Conservation (phyloP, 305 asterid species). For the Rubia tinctorum region DNA sequence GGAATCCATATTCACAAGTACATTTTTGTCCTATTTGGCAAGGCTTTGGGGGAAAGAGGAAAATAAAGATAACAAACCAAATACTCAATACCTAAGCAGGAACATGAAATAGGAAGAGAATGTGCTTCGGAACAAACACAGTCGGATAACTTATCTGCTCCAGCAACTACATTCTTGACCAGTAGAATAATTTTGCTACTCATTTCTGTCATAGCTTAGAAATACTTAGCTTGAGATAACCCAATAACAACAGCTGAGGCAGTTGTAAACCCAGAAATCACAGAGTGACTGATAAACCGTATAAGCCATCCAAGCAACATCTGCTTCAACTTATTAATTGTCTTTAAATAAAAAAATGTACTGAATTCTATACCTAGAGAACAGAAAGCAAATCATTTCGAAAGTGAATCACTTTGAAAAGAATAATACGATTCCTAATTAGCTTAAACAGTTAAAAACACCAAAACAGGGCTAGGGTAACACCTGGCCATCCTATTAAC, state of each 20-base stretch:
- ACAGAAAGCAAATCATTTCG: no score
- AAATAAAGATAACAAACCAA: background rate
- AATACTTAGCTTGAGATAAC: constrained; percentile 94
- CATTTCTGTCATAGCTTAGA: constrained; percentile 88
- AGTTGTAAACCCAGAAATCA: constrained; percentile 99
- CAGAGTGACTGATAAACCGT: constrained; percentile 99
- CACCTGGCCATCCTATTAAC: no score
- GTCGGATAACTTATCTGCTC: constrained; percentile 69
- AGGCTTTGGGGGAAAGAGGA: background rate
- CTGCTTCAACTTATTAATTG: no score
- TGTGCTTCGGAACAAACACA: background rate
- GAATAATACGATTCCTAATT: no score
- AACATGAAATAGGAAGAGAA: background rate
- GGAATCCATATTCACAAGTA: background rate
- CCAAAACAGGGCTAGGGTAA: no score
- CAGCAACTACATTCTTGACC: constrained; percentile 72
- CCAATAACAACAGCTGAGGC: constrained; percentile 98
- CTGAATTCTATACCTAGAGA: no score
- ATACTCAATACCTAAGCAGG: background rate
- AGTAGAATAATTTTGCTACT: constrained; percentile 94
- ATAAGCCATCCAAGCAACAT: constrained; percentile 99
- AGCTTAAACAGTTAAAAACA: no score
- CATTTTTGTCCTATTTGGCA: background rate
- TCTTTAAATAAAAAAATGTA: constrained; percentile 39
- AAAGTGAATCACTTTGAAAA: no score